Evolutionary conservation across 2,329 filamentous ascomycete genomes (phyloP), one percentile per base, ranked within the genome.

Genomic region (Aschersonia sp.): DNA sequence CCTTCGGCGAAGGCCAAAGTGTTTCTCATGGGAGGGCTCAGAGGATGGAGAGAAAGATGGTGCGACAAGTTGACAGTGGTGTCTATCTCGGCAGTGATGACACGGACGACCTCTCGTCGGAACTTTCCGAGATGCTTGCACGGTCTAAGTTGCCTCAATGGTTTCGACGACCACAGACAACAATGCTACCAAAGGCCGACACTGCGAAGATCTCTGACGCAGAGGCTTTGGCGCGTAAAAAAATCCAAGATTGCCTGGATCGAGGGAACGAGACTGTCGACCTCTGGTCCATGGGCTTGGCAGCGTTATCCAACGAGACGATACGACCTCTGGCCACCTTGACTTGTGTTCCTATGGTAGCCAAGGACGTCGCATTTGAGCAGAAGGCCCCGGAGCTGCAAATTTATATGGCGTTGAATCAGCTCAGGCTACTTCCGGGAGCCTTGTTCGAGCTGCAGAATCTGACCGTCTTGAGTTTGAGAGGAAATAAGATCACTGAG

Each of bases 11-110:
- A 9, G 56, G 58, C 28, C 51, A 38, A 6, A 10, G 32, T 6
- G 6, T 10, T 57, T 30, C 59, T 59, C 31, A 56, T 56, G 48
- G 61, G 61, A 29, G 68, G 65, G 55, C 60, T 59, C 10, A 80
- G 74, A 59, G 46, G 20, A 32, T 6, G 6, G 45, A 47, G 38
- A 70, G 78, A 40, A 68, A 68, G 10, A 67, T 84, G 47, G 66
- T 70, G 55, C 71, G 78, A 46, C 77, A 82, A 53, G 65, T 75
- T 49, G 84, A 87, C 61, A 85, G 82, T 60, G 81, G 80, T 46
- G 74, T 88, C 3, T 87, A 74, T 64, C 72, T 87, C 66, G 78
- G 73, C 4, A 82, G 78, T 51, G 82, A 84, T 50, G 63, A 59
- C 32, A 64, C 68, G 9, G 73, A 71, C 30, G 67, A 69, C 31